Evolutionary conservation across 768 basidiomycete species (phyloP), one percentile per base, ranked within the genome.

Genomic region (Tulasnella sp.): DNA sequence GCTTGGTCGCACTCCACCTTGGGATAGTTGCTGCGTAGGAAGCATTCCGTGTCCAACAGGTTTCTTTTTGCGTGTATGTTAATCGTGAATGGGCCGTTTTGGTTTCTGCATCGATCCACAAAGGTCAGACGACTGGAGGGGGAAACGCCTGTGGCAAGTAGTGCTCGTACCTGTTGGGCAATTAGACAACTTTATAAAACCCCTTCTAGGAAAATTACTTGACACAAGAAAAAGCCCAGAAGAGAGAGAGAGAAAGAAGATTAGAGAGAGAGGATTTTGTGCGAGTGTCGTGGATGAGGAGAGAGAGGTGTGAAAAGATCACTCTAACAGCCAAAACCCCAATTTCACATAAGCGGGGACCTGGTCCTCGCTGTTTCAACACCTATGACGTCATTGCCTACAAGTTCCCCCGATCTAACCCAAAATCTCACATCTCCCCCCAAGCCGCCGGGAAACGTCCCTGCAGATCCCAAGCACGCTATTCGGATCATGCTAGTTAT

Each of bases 311-410:
- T 39, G 40, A 34, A 45, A 34, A 72, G 71, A n/a, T 14, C 34
- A 71, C 58, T 64, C 58, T 64, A 64, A 64, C 58, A 64, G 58
- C 58, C 58, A 64, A 64, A 64, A 64, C 58, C 58, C 58, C 58
- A 64, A 64, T 64, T 64, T 64, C 58, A 29, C 58, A 64, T 25
- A 64, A 25, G 25, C 58, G 58, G 58, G 29, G 58, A 64, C 58
- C 25, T 58, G 9, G n/a, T 3, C 25, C 49, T 49, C 49, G 49
- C 49, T 49, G 6, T 49, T n/a, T 9, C 49, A 49, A n/a, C 49
- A 49, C 49, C 5, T n/a, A 49, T 49, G 49, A 49, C 49, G 49
- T 49, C 49, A 49, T n/a, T n/a, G 22, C 4, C n/a, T n/a, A n/a
- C 22, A n/a, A 1, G 6, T 2, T n/a, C 22, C 0, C 19, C 3